A percentile compares a stretch with the other conserved stretches of the same genome.
Conservation (phyloP, 345 rosid species). For the Citrus sp. region DNA sequence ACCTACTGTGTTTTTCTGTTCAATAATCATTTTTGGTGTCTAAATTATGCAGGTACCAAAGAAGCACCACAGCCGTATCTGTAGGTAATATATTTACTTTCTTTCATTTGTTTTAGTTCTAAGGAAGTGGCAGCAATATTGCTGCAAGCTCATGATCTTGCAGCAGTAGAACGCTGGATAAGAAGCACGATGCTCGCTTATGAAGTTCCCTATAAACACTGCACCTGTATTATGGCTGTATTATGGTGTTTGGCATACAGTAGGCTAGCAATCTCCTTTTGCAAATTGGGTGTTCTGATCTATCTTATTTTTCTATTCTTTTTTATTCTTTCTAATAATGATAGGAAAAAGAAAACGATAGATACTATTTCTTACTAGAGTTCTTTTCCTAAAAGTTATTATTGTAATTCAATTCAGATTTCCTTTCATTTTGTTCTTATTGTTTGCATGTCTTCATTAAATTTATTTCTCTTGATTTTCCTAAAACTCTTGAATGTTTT, state of each 20-base stretch:
- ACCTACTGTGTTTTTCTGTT: background rate
- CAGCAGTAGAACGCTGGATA: background rate
- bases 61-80: constrained; percentile 40
- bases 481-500: background rate
- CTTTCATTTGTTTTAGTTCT: background rate
- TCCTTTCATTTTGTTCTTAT: too few species aligned
- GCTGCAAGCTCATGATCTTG: background rate
- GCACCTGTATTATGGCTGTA: background rate
- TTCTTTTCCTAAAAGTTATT: background rate
- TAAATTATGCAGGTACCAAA: constrained; percentile 34
- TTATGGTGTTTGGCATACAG: too few species aligned
- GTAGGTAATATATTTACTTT: constrained; percentile 18
- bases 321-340: background rate
- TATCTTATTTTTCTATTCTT: background rate
- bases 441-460: background rate
- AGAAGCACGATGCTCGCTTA: background rate
- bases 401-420: too few species aligned
- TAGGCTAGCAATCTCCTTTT: background rate
- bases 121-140: background rate
- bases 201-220: background rate
- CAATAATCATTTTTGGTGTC: background rate
- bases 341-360: too few species aligned
- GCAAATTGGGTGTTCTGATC: background rate
- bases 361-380: background rate
- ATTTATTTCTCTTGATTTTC: background rate